Conservation (phyloP, 2,329 filamentous ascomycete genomes). For the Plectosphaerella cucumerina region DNA sequence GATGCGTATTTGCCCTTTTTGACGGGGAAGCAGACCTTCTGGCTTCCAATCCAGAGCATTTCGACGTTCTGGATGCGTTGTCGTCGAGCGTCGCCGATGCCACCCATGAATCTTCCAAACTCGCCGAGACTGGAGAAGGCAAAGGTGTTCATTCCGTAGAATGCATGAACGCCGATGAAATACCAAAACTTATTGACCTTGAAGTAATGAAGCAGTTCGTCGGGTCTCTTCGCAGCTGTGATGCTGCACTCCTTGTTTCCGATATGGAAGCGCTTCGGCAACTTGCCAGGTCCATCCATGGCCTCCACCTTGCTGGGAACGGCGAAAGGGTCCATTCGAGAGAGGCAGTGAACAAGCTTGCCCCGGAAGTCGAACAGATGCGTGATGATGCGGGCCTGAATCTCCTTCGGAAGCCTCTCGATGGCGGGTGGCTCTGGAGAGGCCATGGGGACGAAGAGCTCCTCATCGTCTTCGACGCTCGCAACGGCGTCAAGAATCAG, state of each 20-base stretch:
- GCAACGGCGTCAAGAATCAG: not conserved
- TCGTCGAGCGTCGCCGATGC: constrained; percentile 32
- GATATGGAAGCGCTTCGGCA: constrained; percentile 33
- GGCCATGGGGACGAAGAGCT: constrained; percentile 4
- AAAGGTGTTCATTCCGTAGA: constrained; percentile 46
- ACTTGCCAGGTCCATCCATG: constrained; percentile 15
- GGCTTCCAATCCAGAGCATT: constrained; percentile 35
- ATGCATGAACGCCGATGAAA: constrained; percentile 35
- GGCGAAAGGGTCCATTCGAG: constrained; percentile 33
- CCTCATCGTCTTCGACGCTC: not conserved
- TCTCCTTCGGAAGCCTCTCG: constrained; percentile 19
- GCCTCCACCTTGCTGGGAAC: constrained; percentile 9
- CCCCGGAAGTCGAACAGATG: constrained; percentile 28
- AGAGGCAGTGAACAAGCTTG: constrained; percentile 36
- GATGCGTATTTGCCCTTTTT: constrained; percentile 24
- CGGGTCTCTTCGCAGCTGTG: constrained; percentile 25
- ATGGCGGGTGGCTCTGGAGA: constrained; percentile 17
- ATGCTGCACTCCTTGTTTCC: constrained; percentile 25
- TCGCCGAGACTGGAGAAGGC: constrained; percentile 51
- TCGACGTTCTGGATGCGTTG: constrained; percentile 41
- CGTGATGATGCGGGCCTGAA: constrained; percentile 31
- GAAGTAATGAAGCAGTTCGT: constrained; percentile 30
- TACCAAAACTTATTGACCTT: constrained; percentile 34
- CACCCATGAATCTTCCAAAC: constrained; percentile 39
- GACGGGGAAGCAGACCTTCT: constrained; percentile 16